Evolutionary conservation across 345 rosid genomes (phyloP).

Genomic region (Chamaenerion angustifolium): DNA sequence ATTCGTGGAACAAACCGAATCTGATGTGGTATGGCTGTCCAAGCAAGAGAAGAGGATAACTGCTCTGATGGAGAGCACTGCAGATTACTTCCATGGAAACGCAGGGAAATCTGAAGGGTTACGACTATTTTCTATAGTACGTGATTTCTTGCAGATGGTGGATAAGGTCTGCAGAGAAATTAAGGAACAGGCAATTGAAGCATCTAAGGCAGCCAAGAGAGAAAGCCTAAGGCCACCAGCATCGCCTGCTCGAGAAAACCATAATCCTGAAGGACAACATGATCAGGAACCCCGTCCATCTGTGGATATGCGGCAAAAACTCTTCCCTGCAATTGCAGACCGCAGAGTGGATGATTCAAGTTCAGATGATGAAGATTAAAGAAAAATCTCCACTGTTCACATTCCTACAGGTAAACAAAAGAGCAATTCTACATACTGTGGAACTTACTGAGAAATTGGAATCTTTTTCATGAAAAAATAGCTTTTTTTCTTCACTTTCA

Average conservation of each 20-base stretch:
- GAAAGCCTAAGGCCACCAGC: conserved; percentile 9
- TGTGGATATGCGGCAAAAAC: conserved; percentile 23
- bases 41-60: conserved; percentile 62
- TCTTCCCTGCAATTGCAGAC: conserved; percentile 59
- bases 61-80: conserved; percentile 52
- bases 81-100: conserved; percentile 71
- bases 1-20: conserved; percentile 39
- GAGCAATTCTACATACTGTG: too few species aligned
- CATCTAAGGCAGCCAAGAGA: conserved; percentile 17
- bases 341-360: conserved; percentile 36
- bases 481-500: too few species aligned
- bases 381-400: neutral
- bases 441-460: too few species aligned
- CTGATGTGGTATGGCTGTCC: conserved; percentile 31
- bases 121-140: conserved; percentile 57
- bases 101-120: conserved; percentile 68
- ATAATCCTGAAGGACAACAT: neutral
- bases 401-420: too few species aligned
- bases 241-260: conserved; percentile 18
- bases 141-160: conserved; percentile 67
- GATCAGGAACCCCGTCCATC: conserved; percentile 15
- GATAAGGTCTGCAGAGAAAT: conserved; percentile 64
- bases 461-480: too few species aligned
- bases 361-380: conserved; percentile 42
- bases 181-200: conserved; percentile 21